These are phyloP conservation scores for Clavaria fumosa DNA, from an alignment of 768 basidiomycete genomes.

Conservation along the genomic window DNA sequence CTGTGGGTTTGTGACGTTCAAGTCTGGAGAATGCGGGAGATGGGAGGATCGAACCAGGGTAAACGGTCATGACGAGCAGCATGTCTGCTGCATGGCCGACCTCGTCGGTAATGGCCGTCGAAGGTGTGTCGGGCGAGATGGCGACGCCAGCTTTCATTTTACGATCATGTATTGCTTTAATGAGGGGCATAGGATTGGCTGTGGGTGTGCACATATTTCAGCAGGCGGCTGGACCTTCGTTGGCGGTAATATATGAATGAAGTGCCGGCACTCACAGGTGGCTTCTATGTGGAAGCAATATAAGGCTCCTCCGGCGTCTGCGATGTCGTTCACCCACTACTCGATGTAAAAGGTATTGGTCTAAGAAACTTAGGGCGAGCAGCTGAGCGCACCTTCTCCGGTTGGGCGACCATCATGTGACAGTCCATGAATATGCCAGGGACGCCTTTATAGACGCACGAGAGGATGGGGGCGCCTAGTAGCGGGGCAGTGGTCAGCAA, in stretches of 20 bases:
- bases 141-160: slow-evolving; percentile 93
- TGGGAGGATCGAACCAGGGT: slow-evolving; percentile 46
- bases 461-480: slow-evolving; percentile 74
- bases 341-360: slow-evolving; percentile 1
- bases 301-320: slow-evolving; percentile 84
- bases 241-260: neutral
- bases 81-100: slow-evolving; percentile 79
- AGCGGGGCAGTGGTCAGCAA: slow-evolving; percentile 3
- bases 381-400: slow-evolving; percentile 49
- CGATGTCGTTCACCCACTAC: slow-evolving; percentile 96
- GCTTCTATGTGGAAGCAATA: slow-evolving; percentile 98
- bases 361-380: neutral
- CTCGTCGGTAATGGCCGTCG: slow-evolving; percentile 72
- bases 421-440: slow-evolving; percentile 99
- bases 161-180: slow-evolving; percentile 63
- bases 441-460: slow-evolving; percentile 70
- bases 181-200: slow-evolving; percentile 64
- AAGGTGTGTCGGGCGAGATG: slow-evolving; percentile 90
- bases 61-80: slow-evolving; percentile 97
- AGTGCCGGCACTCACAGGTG: slow-evolving; percentile 38
- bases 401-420: slow-evolving; percentile 98
- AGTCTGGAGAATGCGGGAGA: neutral
- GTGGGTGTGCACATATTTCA: neutral
- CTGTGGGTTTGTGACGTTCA: slow-evolving; percentile 20
- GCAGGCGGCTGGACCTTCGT: slow-evolving; percentile 2